Percentiles rank a stretch among this genome's conserved stretches.
These are phyloP conservation scores for Phytophthora litchii DNA, from an alignment of 352 stramenopile species.

Conservation along the genomic window DNA sequence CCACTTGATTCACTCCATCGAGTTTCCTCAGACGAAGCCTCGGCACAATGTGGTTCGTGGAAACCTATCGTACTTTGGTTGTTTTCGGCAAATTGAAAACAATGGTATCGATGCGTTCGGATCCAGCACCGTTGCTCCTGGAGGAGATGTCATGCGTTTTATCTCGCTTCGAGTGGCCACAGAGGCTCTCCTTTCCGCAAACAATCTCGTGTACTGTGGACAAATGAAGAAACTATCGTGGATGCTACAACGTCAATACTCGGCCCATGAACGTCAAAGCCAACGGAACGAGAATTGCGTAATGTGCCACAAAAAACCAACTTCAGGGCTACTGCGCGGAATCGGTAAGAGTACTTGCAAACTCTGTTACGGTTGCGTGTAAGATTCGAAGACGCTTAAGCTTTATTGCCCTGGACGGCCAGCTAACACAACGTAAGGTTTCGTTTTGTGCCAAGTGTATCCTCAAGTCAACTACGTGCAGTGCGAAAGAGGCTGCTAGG, in stretches of 20 bases:
- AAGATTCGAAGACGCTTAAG: conserved; percentile 38
- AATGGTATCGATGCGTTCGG: conserved; percentile 45
- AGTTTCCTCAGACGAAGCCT: conserved; percentile 43
- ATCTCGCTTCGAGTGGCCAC: conserved; percentile 31
- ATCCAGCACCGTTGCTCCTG: conserved; percentile 23
- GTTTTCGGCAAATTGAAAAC: conserved; percentile 46
- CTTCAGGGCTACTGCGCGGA: conserved; percentile 12
- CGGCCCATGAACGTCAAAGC: background rate
- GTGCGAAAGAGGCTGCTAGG: conserved; percentile 23
- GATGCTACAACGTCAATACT: conserved; percentile 25
- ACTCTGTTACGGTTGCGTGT: conserved; percentile 33
- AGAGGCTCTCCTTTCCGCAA: conserved; percentile 36
- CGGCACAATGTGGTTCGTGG: conserved; percentile 33
- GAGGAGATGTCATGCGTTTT: conserved; percentile 37
- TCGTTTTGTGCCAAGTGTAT: conserved; percentile 43
- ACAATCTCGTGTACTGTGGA: conserved; percentile 43
- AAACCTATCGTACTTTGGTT: conserved; percentile 42
- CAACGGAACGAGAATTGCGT: conserved; percentile 26
- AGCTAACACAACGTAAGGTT: conserved; percentile 40
- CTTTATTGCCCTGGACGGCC: conserved; percentile 36
- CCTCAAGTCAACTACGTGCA: conserved; percentile 24
- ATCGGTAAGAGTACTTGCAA: conserved; percentile 31
- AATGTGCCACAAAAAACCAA: conserved; percentile 35
- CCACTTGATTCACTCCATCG: conserved; percentile 42
- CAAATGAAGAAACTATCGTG: conserved; percentile 66